These are phyloP conservation scores for Lentinula lateritia DNA, from an alignment of 768 basidiomycete genomes.

Conservation along the genomic window DNA sequence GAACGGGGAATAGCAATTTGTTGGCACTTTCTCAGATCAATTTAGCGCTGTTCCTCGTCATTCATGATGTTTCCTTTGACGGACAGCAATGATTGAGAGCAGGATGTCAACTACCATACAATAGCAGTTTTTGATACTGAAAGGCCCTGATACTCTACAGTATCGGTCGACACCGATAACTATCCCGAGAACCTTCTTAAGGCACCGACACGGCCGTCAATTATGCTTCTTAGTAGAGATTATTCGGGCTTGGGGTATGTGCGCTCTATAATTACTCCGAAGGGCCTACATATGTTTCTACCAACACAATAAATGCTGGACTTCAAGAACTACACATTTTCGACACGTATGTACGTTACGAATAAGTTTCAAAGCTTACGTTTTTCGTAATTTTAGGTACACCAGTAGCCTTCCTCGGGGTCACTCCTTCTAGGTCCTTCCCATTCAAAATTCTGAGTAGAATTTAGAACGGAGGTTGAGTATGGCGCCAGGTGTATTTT, in stretches of 20 bases:
- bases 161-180: background rate
- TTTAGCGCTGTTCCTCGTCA: background rate
- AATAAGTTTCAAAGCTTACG: background rate
- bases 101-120: background rate
- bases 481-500: background rate
- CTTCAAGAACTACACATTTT: background rate
- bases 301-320: background rate
- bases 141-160: background rate
- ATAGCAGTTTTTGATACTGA: background rate
- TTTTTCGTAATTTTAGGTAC: background rate
- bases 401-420: background rate
- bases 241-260: background rate
- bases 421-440: background rate
- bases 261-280: background rate
- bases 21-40: too few species aligned
- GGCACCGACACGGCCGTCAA: background rate
- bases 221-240: background rate
- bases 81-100: background rate
- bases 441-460: background rate
- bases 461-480: slow-evolving; percentile 1
- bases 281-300: background rate
- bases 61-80: background rate
- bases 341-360: background rate
- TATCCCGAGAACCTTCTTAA: background rate
- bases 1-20: too few species aligned